Conservation (phyloP, 2,329 filamentous ascomycete species). For the Fusarium sp. region DNA sequence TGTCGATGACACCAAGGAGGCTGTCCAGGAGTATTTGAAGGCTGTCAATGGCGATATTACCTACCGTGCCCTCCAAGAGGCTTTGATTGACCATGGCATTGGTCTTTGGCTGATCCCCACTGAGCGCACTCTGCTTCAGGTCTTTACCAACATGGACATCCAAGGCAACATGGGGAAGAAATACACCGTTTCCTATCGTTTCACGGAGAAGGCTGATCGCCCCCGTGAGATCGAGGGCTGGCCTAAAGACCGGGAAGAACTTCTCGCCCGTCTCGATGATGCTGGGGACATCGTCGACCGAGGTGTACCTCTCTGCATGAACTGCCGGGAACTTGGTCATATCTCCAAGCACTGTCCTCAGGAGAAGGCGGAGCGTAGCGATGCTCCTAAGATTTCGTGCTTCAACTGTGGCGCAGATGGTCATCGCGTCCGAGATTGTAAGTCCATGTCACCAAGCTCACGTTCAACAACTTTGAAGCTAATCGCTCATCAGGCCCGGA, state of each 20-base stretch:
- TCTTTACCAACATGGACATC: constrained; percentile 76
- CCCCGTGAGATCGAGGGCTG: constrained; percentile 67
- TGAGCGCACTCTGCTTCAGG: constrained; percentile 63
- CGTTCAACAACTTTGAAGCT: constrained; percentile 9
- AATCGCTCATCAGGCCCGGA: constrained; percentile 56
- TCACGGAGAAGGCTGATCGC: constrained; percentile 64
- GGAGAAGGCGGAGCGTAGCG: constrained; percentile 61
- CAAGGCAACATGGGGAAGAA: constrained; percentile 73
- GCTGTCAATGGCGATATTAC: constrained; percentile 62
- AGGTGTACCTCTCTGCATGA: constrained; percentile 67
- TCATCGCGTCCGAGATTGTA: constrained; percentile 76
- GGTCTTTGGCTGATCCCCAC: constrained; percentile 69
- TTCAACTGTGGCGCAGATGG: constrained; percentile 71
- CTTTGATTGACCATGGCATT: constrained; percentile 64
- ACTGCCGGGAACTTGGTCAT: constrained; percentile 73
- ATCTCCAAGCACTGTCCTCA: constrained; percentile 66
- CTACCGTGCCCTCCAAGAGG: constrained; percentile 68
- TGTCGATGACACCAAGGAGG: constrained; percentile 69
- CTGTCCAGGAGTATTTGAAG: constrained; percentile 69
- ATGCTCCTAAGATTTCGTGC: constrained; percentile 63
- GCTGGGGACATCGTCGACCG: constrained; percentile 71
- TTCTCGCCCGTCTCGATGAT: constrained; percentile 69
- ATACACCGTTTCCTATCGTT: constrained; percentile 70
- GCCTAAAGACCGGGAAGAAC: constrained; percentile 67
- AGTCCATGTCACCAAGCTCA: constrained; percentile 42